Base-by-base conservation (phyloP, 257 asterid genomes). In the Solanum stenotomum region DNA sequence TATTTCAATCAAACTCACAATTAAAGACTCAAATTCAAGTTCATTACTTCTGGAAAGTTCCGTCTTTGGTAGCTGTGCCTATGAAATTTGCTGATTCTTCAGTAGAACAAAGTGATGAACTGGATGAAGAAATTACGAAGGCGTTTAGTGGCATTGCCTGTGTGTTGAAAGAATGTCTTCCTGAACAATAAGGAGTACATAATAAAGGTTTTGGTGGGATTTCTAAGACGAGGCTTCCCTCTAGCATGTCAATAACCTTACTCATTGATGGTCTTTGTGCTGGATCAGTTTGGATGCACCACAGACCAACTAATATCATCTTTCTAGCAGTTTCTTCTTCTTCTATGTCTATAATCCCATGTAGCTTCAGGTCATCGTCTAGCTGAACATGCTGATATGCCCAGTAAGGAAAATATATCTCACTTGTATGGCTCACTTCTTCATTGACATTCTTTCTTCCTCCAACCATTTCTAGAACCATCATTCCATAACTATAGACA, bases 281-380 rank as follows among this genome's bases (percentile, higher is more conserved):
- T 13, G 93, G 91, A 86, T 83, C 38, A 7, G 82, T 83, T 18
- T 89, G 89, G 0, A 88, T 86, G 42, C 91, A 90, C 92, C n/a
- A n/a, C n/a, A n/a, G n/a, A n/a, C n/a, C n/a, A n/a, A n/a, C n/a
- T n/a, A n/a, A n/a, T n/a, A n/a, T n/a, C n/a, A n/a, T n/a, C n/a
- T n/a, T n/a, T n/a, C n/a, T n/a, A n/a, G n/a, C n/a, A n/a, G n/a
- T n/a, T n/a, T n/a, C n/a, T n/a, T n/a, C n/a, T n/a, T n/a, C n/a
- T n/a, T n/a, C n/a, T n/a, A n/a, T n/a, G n/a, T n/a, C n/a, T n/a
- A n/a, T n/a, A n/a, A n/a, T n/a, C n/a, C n/a, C n/a, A n/a, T n/a
- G n/a, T n/a, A n/a, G n/a, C n/a, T n/a, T n/a, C n/a, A n/a, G n/a
- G n/a, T n/a, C n/a, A n/a, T n/a, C n/a, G n/a, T n/a, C n/a, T n/a